These are phyloP conservation scores for Fraxinus americana DNA, from an alignment of 257 asterid species.

Conservation along the genomic window DNA sequence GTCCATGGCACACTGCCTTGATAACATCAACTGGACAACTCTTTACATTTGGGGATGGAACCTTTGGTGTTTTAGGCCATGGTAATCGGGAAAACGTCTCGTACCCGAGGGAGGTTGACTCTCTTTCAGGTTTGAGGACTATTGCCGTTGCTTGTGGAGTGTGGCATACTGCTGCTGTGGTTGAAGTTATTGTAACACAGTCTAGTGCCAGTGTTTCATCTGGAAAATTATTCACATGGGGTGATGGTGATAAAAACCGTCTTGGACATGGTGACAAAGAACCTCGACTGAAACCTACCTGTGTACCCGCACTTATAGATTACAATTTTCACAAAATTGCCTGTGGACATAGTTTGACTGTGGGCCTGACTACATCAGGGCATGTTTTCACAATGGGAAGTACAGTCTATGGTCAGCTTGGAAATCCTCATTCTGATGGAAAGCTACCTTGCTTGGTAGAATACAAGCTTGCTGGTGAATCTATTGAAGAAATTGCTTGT, in stretches of 20 bases:
- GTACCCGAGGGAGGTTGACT: conserved; percentile 79
- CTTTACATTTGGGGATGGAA: conserved; percentile 89
- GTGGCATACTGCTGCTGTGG: conserved; percentile 97
- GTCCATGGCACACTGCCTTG: conserved; percentile 95
- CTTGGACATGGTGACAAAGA: conserved; percentile 96
- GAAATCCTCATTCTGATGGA: conserved; percentile 79
- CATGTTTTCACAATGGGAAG: conserved; percentile 89
- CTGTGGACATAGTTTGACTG: conserved; percentile 90
- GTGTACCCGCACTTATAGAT: conserved; percentile 92
- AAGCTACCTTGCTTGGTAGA: conserved; percentile 75
- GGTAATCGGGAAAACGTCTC: conserved; percentile 67
- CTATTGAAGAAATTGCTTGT: conserved; percentile 73
- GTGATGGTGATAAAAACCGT: conserved; percentile 92
- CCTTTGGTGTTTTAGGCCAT: conserved; percentile 91
- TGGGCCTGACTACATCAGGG: conserved; percentile 78
- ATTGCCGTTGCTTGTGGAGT: conserved; percentile 93
- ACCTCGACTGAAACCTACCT: conserved; percentile 82
- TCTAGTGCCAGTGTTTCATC: conserved; percentile 78
- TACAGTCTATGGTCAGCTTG: conserved; percentile 89
- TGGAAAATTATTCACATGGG: conserved; percentile 94
- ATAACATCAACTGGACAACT: conserved; percentile 77
- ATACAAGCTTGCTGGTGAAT: conserved; percentile 69
- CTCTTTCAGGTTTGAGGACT: conserved; percentile 81
- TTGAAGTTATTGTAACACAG: conserved; percentile 84
- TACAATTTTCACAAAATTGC: conserved; percentile 75